Base-by-base conservation (phyloP, 2,329 filamentous ascomycete species). In the Tothia fuscella region DNA sequence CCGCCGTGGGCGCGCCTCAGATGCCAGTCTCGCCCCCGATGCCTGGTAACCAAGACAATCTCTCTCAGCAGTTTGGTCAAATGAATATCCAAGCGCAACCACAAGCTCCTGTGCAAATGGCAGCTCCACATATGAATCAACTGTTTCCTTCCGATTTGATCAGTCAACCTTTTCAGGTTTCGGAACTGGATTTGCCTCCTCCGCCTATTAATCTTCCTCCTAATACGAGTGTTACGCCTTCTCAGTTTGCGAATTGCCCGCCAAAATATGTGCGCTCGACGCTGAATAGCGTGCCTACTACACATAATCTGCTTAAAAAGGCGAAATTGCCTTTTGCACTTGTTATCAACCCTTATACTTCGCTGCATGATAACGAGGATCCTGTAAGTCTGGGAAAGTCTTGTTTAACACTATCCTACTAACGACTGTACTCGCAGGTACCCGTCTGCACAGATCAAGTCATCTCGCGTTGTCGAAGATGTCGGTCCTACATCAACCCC, bases 401-500 rank as follows among this genome's bases (percentile, higher is more conserved):
- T 7, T 10, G 7, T 9, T 37, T 20, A 9, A 13, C 20, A 20
- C 20, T 12, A 20, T 6, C 12, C 9, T 19, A 37, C 26, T n/a
- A 17, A 20, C 10, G 14, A 20, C 9, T 20, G 10, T 10, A 12
- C 9, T 17, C 10, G 12, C 20, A 37, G 34, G 41, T 98, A 2
- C 91, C 89, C 5, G 78, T 98, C 37, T 83, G 96, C 21, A 83
- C 93, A 56, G 91, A 98, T 60, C 91, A 96, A 64, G 84, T 96
- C 49, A 98, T 98, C 59, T 93, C 89, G 44, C 80, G 91, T 56
- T 98, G 91, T 70, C 78, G 91, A 61, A 80, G 91, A 64, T 98
- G 91, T 65, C 75, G 91, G 52, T 91, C 89, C 43, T 96, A 96
- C 61, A 96, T 96, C 70, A 96, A 96, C 60, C 88, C 91, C 10